Conservation (phyloP, 345 rosid species). For the Syzygium grande region DNA sequence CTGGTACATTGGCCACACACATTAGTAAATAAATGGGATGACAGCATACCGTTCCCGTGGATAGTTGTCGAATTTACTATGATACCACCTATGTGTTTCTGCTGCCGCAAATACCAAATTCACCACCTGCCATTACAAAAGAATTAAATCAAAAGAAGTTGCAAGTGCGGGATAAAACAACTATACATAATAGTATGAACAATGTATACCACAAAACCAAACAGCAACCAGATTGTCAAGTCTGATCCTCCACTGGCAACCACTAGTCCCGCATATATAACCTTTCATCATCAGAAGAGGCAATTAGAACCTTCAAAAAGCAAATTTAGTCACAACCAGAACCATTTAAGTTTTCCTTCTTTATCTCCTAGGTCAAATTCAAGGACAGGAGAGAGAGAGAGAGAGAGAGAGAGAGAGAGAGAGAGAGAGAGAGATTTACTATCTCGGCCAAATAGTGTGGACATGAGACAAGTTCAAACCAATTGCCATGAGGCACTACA, state of each 20-base stretch:
- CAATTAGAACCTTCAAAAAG: background rate
- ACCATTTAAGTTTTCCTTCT: background rate
- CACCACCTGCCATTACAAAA: conserved; percentile 37
- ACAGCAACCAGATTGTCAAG: conserved; percentile 51
- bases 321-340: background rate
- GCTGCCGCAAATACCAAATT: conserved; percentile 56
- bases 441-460: conserved; percentile 85
- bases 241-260: conserved; percentile 70
- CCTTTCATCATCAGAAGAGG: conserved; percentile 23
- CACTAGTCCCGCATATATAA: conserved; percentile 52
- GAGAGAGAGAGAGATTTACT: conserved; percentile 20
- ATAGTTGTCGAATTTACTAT: conserved; percentile 47
- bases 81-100: conserved; percentile 76
- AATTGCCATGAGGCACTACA: conserved; percentile 59
- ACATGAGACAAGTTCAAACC: conserved; percentile 72
- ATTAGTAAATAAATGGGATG: conserved; percentile 35
- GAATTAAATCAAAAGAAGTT: background rate
- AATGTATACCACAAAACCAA: conserved; percentile 46
- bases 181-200: background rate
- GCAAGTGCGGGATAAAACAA: background rate
- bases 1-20: background rate
- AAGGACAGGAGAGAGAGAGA: background rate
- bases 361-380: background rate
- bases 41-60: conserved; percentile 42
- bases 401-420: background rate